Percentiles rank a stretch among this genome's conserved stretches.
Evolutionary conservation across 2,329 filamentous ascomycete species (phyloP).

Genomic region (Claviceps paspali): DNA sequence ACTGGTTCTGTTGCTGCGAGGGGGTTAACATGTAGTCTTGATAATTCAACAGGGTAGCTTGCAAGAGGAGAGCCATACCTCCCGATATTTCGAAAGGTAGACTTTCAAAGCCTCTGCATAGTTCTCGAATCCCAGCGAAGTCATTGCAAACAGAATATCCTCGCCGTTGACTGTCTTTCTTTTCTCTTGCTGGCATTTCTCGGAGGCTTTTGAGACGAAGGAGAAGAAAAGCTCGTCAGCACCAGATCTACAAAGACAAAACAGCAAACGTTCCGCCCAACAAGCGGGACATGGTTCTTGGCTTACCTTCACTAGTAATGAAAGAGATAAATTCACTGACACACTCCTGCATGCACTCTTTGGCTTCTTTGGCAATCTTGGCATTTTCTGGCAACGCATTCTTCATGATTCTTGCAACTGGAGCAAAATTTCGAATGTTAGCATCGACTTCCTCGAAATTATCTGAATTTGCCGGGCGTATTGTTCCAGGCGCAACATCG

Average conservation of each 20-base stretch:
- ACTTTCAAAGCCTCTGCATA: slow-evolving; percentile 97
- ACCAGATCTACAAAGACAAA: not conserved
- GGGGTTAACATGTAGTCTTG: not conserved
- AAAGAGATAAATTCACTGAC: slow-evolving; percentile 99
- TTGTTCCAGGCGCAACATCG: slow-evolving; percentile 33
- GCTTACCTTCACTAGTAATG: slow-evolving; percentile 94
- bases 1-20: slow-evolving; percentile 25
- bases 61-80: slow-evolving; percentile 47
- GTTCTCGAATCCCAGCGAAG: slow-evolving; percentile 95
- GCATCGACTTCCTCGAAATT: slow-evolving; percentile 52
- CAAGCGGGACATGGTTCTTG: not conserved
- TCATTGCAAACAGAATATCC: slow-evolving; percentile 98
- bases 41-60: not conserved
- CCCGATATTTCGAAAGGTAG: slow-evolving; percentile 91
- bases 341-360: slow-evolving; percentile 99
- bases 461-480: slow-evolving; percentile 31
- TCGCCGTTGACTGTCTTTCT: slow-evolving; percentile 98
- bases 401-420: slow-evolving; percentile 99
- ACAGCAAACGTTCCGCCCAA: not conserved
- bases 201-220: slow-evolving; percentile 51
- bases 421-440: slow-evolving; percentile 87
- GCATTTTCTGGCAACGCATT: slow-evolving; percentile 92
- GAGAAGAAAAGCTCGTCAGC: not conserved
- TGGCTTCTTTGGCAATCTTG: slow-evolving; percentile 97
- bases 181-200: slow-evolving; percentile 99